Evolutionary conservation across 2,329 filamentous ascomycete genomes (phyloP), one percentile per base, ranked within the genome.

Genomic region (Cordyceps tenuipes): DNA sequence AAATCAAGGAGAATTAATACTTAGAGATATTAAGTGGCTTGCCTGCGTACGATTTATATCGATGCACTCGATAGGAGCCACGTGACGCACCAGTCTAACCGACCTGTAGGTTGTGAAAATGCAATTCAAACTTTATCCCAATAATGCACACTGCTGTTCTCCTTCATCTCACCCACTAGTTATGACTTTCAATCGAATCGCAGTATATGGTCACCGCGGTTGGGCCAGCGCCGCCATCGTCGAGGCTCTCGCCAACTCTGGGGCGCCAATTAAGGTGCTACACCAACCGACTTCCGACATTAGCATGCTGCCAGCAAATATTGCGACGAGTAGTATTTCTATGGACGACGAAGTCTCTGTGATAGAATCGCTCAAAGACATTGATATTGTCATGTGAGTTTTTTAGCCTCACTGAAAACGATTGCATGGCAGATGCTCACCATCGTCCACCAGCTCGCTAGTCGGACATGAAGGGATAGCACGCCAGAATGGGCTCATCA

Each of bases 181-280:
- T n/a, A 54, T 54, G 51, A 5, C 39, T 44, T 57, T 49, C n/a
- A 57, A 57, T 31, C 29, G 54, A n/a, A 57, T 57, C 17, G 54
- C 54, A 17, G 36, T 57, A 7, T 57, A 57, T 26, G 54, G 44
- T 6, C 44, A 57, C 21, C 43, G 44, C 6, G 44, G 44, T 29
- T 49, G 54, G n/a, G 44, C 46, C 29, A 49, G 54, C n/a, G 13
- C 44, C 46, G 31, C 44, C 19, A 57, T 57, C 31, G 21, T 49
- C 29, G 21, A 23, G 17, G 43, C 54, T 1, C 34, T 57, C 19
- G 36, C 36, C 36, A 13, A 17, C n/a, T 48, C 44, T 39, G 54
- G 54, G 13, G 44, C 54, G 17, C 44, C 19, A 15, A 39, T 57
- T 12, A 41, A 6, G 17, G 36, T 57, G 19, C 44, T 57, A 9